A percentile compares a stretch with the other conserved stretches of the same genome.
Conservation (phyloP, 768 basidiomycete species). For the Calvatia gigantea region DNA sequence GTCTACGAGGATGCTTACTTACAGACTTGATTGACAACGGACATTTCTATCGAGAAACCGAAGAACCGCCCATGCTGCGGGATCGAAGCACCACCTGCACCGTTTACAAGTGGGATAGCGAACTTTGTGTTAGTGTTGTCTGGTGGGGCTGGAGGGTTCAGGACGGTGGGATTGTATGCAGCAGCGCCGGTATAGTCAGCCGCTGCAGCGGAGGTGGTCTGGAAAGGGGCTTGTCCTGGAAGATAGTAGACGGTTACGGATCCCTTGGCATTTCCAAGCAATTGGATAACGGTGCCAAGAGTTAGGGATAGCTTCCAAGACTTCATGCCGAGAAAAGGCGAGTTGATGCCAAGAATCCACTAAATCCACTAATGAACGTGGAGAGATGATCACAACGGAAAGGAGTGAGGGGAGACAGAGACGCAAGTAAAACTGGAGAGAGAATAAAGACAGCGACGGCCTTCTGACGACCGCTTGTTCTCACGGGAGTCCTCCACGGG, state of each 20-base stretch:
- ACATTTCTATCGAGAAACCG: slow-evolving; percentile 64
- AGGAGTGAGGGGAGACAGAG: slow-evolving; percentile 3
- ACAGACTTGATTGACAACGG: slow-evolving; percentile 56
- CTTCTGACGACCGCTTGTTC: background rate
- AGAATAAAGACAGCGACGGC: background rate
- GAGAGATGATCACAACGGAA: background rate
- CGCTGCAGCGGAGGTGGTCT: slow-evolving; percentile 28
- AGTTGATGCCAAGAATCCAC: background rate
- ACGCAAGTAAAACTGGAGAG: background rate
- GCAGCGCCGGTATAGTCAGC: slow-evolving; percentile 46
- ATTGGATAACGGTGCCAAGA: background rate
- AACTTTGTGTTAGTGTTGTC: slow-evolving; percentile 38
- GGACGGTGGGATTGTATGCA: slow-evolving; percentile 49
- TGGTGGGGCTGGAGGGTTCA: slow-evolving; percentile 51
- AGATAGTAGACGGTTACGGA: slow-evolving; percentile 35
- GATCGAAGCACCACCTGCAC: slow-evolving; percentile 32
- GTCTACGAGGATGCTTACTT: slow-evolving; percentile 20
- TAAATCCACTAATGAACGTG: background rate
- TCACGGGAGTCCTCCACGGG: background rate
- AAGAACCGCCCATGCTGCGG: slow-evolving; percentile 37
- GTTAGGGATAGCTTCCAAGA: slow-evolving; percentile 2
- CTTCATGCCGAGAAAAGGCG: background rate
- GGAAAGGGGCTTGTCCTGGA: slow-evolving; percentile 26
- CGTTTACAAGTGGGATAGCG: slow-evolving; percentile 37
- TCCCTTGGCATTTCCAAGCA: slow-evolving; percentile 7